Percentiles rank a stretch among this genome's conserved stretches.
Conservation (phyloP, 2,329 filamentous ascomycete genomes). For the Diplodia mutila region DNA sequence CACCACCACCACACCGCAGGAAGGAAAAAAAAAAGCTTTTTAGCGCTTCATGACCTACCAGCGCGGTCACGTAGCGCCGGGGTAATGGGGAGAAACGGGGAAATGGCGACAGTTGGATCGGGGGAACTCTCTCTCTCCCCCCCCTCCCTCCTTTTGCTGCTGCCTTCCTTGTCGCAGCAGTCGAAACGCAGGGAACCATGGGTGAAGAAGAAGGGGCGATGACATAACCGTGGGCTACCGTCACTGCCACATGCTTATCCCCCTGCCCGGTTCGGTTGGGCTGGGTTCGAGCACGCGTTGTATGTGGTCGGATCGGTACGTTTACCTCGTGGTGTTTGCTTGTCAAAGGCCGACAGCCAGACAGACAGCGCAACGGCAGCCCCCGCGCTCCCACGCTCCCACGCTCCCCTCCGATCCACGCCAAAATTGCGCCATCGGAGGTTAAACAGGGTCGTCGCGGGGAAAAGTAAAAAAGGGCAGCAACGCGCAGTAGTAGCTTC, state of each 20-base stretch:
- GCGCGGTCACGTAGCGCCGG: conserved; percentile 8
- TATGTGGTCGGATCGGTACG: too few species aligned
- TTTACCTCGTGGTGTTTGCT: too few species aligned
- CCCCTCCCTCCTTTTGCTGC: too few species aligned
- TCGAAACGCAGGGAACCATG: background rate
- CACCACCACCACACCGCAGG: background rate
- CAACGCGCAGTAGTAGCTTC: background rate
- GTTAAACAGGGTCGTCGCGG: background rate
- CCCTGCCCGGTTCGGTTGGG: too few species aligned
- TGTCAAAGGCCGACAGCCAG: too few species aligned
- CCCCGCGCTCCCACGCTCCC: background rate
- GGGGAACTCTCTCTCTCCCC: background rate
- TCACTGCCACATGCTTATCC: too few species aligned
- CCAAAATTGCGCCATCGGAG: conserved; percentile 2
- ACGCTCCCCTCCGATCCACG: background rate
- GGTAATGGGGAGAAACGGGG: conserved; percentile 16
- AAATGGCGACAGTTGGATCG: background rate
- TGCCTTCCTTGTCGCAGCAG: too few species aligned
- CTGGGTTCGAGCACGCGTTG: too few species aligned
- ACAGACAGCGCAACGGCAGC: too few species aligned
- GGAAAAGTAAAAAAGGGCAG: background rate
- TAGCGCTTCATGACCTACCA: background rate
- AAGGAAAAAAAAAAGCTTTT: too few species aligned
- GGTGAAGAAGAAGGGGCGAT: background rate
- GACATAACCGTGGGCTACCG: too few species aligned